Conservation (phyloP, 805 yeast species). For the Pichia gijzeniarum region DNA sequence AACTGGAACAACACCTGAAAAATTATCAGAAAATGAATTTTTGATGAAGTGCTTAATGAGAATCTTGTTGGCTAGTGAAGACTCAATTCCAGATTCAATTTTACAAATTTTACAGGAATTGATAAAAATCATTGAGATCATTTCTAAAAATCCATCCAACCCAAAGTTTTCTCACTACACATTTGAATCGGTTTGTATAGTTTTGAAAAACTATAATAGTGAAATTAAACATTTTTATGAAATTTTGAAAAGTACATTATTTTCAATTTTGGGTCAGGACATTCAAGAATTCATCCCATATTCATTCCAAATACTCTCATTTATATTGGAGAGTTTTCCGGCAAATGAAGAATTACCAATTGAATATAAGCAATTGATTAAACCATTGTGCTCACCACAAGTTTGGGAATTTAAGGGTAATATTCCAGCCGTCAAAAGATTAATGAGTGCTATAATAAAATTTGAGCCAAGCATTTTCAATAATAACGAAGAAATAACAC, state of each 20-base stretch:
- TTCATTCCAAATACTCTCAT: constrained; percentile 84
- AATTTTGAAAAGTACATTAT: constrained; percentile 57
- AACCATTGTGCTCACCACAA: constrained; percentile 81
- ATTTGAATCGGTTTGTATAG: constrained; percentile 80
- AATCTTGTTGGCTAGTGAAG: constrained; percentile 66
- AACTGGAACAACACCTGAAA: constrained; percentile 68
- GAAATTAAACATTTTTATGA: constrained; percentile 38
- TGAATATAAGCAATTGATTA: constrained; percentile 57
- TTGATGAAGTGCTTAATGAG: constrained; percentile 86
- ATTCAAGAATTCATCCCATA: constrained; percentile 94
- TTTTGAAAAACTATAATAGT: constrained; percentile 46
- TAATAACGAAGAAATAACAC: constrained; percentile 43
- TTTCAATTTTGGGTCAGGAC: constrained; percentile 68
- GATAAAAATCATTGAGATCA: constrained; percentile 58
- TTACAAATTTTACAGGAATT: constrained; percentile 55
- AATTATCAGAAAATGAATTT: constrained; percentile 91
- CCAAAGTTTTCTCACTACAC: constrained; percentile 88
- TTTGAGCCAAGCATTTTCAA: constrained; percentile 40
- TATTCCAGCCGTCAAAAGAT: constrained; percentile 84
- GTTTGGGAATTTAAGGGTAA: constrained; percentile 94
- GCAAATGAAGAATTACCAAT: constrained; percentile 47
- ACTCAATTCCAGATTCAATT: constrained; percentile 43
- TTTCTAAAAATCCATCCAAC: constrained; percentile 87
- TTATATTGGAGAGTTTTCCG: constrained; percentile 58
- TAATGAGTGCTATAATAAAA: constrained; percentile 59